Evolutionary conservation across 768 basidiomycete genomes (phyloP).

Genomic region (Trametes cingulata): DNA sequence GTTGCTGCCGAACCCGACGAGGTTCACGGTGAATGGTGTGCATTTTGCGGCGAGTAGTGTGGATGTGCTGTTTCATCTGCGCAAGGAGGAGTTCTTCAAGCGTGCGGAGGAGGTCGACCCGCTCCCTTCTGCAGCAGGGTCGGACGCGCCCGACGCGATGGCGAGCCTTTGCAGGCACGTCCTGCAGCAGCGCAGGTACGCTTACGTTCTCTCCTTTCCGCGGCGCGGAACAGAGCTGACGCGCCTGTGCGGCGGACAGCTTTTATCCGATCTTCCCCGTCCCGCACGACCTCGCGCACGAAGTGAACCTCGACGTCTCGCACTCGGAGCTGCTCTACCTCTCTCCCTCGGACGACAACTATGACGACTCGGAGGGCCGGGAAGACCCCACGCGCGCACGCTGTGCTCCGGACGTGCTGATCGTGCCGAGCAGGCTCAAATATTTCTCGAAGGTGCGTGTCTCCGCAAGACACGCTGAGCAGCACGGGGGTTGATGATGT

Average conservation of each 20-base stretch:
- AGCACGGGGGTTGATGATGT: background rate
- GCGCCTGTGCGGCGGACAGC: slow-evolving; percentile 40
- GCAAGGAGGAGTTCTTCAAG: slow-evolving; percentile 78
- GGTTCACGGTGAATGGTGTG: slow-evolving; percentile 83
- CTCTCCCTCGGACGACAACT: slow-evolving; percentile 21
- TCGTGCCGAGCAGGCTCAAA: slow-evolving; percentile 86
- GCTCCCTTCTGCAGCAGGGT: slow-evolving; percentile 35
- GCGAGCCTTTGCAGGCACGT: slow-evolving; percentile 76
- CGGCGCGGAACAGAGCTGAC: background rate
- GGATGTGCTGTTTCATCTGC: slow-evolving; percentile 87
- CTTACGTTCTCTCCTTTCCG: slow-evolving; percentile 4
- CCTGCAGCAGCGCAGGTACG: slow-evolving; percentile 83
- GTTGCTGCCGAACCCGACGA: slow-evolving; percentile 83
- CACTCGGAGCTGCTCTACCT: slow-evolving; percentile 58
- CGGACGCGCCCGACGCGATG: slow-evolving; percentile 69
- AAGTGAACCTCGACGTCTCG: slow-evolving; percentile 88
- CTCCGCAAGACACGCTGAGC: background rate
- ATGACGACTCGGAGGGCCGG: slow-evolving; percentile 37
- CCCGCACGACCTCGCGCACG: slow-evolving; percentile 68
- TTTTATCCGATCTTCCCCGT: slow-evolving; percentile 96
- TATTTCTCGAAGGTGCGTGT: slow-evolving; percentile 81
- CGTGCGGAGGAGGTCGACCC: slow-evolving; percentile 64
- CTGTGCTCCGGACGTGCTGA: slow-evolving; percentile 75
- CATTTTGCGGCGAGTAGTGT: slow-evolving; percentile 79
- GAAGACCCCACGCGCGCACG: slow-evolving; percentile 7